Base-by-base conservation (phyloP, 805 yeast genomes). In the Brettanomyces naardenensis region DNA sequence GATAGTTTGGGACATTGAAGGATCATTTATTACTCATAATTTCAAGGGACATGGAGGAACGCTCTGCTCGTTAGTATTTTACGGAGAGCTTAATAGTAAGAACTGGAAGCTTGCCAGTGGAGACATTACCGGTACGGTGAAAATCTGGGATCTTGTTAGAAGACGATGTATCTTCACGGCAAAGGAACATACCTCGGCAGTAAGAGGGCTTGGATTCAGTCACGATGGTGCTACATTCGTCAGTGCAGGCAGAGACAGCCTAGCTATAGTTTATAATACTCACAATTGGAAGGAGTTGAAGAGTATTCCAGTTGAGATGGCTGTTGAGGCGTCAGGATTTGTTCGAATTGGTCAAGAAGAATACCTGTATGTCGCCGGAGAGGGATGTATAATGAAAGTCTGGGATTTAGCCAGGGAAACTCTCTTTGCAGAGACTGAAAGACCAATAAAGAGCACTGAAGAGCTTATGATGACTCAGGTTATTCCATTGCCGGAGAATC, bases 11-110 rank as follows among this genome's bases (percentile, higher is more conserved):
- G 99, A 92, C 58, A 71, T 92, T 27, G 89, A 78, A 45, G 88
- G 88, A 26, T 89, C 92, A 1, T 86, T 72, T 46, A 75, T 82
- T 3, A 92, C 98, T 0, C 98, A 92, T 59, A 78, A 86, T 11
- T 70, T 92, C 40, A 82, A 84, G 57, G 97, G 98, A 1, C 99
- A 92, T 57, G 95, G 95, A 17, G 80, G 92, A 10, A 82, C 95
- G 2, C 70, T 90, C 29, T 80, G 95, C 33, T 75, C 92, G 4
- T 58, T 90, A 39, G 43, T 54, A 1, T 87, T 92, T 56, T 71
- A 71, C 54, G 97, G 97, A 9, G 77, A 76, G 43, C 62, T 76
- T 31, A 81, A 84, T 46, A 66, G 79, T 3, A 66, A 69, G 32
- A 64, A 70, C 33, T 92, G 97, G 97, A 70, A 69, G 52, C 66